Evolutionary conservation across 148 eudicot species (phyloP), one percentile per base, ranked within the genome.

Genomic region (Gaultheria prostrata): DNA sequence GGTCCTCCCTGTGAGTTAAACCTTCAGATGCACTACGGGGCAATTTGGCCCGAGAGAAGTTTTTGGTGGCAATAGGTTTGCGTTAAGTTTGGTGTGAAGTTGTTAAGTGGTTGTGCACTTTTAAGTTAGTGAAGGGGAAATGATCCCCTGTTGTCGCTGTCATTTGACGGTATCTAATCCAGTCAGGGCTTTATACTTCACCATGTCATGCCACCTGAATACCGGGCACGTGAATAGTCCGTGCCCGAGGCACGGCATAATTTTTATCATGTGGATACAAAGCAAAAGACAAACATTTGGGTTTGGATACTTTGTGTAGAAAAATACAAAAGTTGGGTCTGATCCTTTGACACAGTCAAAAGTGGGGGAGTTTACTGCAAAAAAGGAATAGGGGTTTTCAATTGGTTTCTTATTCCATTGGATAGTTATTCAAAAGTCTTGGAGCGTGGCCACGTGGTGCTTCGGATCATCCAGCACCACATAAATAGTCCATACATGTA

Each of bases 21-120:
- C 53, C 20, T 59, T 6, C 13, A 0, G 39, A 0, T 0, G 0
- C 32, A 57, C 49, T 3, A 8, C 11, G 51, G 63, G 84, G 39
- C 78, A 54, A 51, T 50, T 33, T 53, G 84, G 85, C 21, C 70
- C 32, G 10, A 15, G 10, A 0, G 81, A 11, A 15, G 3, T 75
- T 75, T 75, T 75, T 8, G 54, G 78, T 26, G 77, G 45, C 51
- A 59, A 15, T 1, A 43, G 72, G 84, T 12, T 74, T 83, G 49
- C 75, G 73, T 9, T 45, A 15, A 50, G 85, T 83, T 83, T 46
- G 81, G 72, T 76, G 75, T 8, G 77, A 70, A 76, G 81, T 76
- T 45, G 80, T 20, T 57, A 13, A 75, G 80, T 83, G 32, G 84
- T 74, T 74, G 80, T 72, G 21, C 67, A 61, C 17, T 56, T 77